A percentile compares a stretch with the other conserved stretches of the same genome.
These are phyloP conservation scores for Purpureocillium takamizusanense DNA, from an alignment of 2,329 filamentous ascomycete genomes.

Conservation along the genomic window DNA sequence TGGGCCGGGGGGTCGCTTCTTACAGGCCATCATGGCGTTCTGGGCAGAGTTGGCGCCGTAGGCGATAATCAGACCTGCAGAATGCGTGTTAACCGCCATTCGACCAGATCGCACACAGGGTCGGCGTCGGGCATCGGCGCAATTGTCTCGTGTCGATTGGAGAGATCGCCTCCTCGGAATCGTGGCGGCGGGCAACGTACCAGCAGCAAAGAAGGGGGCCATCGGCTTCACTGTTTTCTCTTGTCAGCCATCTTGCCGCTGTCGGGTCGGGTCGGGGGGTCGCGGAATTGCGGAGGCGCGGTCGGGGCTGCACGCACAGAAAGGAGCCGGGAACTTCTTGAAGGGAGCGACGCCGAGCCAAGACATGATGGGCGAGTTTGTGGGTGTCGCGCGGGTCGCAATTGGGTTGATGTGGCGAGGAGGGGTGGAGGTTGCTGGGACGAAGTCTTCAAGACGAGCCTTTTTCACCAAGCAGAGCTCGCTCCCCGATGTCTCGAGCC, in stretches of 20 bases:
- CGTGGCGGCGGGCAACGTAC: conserved; percentile 47
- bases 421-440: conserved; percentile 19
- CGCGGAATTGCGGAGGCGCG: too few species aligned
- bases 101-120: too few species aligned
- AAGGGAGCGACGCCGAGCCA: conserved; percentile 56
- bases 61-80: conserved; percentile 68
- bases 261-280: neutral
- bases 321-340: conserved; percentile 74
- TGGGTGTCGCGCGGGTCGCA: conserved; percentile 24
- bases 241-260: conserved; percentile 17
- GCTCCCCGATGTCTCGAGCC: conserved; percentile 23
- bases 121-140: conserved; percentile 7
- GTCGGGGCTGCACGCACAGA: conserved; percentile 54
- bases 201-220: conserved; percentile 88
- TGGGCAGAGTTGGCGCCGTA: conserved; percentile 87
- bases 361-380: conserved; percentile 54
- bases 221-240: conserved; percentile 66
- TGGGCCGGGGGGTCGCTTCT: conserved; percentile 10
- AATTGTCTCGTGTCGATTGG: neutral
- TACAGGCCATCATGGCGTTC: conserved; percentile 71
- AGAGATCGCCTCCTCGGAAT: conserved; percentile 2
- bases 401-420: conserved; percentile 16
- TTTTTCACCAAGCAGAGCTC: conserved; percentile 26
- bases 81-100: conserved; percentile 13
- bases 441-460: conserved; percentile 28